A percentile compares a stretch with the other conserved stretches of the same genome.
phyloP scores from a whole-genome alignment of 306 rosid species.

The Purshia tridentata region DNA sequence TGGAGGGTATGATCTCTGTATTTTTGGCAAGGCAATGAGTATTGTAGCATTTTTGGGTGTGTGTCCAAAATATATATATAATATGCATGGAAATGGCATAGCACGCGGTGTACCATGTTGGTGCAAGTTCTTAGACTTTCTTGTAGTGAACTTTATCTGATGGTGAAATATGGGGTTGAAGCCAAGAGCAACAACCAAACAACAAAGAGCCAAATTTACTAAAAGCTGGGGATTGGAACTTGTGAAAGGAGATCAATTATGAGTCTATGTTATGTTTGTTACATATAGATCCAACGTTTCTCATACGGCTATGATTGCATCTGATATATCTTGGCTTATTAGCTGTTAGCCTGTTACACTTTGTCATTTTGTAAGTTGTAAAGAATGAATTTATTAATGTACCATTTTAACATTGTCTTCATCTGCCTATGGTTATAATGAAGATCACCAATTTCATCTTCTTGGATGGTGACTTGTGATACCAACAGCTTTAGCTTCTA shows the following conservation, averaged over 20 bases:
- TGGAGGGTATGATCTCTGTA: not conserved
- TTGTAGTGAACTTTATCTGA: not conserved
- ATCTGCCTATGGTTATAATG: no score
- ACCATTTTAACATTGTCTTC: no score
- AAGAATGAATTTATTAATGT: no score
- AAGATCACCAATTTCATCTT: no score
- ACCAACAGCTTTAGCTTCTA: no score
- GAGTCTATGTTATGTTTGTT: not conserved
- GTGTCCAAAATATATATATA: no score
- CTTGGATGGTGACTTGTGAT: no score
- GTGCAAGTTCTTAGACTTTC: conserved; percentile 8
- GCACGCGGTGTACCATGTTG: conserved; percentile 11
- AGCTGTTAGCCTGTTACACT: no score
- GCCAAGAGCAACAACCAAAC: conserved; percentile 9
- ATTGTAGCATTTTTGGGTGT: not conserved
- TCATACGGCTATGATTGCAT: not conserved
- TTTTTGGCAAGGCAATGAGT: conserved; percentile 7
- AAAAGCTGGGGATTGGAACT: conserved; percentile 32
- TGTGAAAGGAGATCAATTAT: not conserved
- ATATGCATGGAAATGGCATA: conserved; percentile 6
- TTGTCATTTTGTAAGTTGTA: no score
- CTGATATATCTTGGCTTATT: not conserved
- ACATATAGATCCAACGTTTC: not conserved
- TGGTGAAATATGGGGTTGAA: conserved; percentile 15
- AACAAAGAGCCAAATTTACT: conserved; percentile 19